Percentiles rank a stretch among this genome's conserved stretches.
Evolutionary conservation across 2,329 filamentous ascomycete genomes (phyloP).

Genomic region (Botrytis galanthina): DNA sequence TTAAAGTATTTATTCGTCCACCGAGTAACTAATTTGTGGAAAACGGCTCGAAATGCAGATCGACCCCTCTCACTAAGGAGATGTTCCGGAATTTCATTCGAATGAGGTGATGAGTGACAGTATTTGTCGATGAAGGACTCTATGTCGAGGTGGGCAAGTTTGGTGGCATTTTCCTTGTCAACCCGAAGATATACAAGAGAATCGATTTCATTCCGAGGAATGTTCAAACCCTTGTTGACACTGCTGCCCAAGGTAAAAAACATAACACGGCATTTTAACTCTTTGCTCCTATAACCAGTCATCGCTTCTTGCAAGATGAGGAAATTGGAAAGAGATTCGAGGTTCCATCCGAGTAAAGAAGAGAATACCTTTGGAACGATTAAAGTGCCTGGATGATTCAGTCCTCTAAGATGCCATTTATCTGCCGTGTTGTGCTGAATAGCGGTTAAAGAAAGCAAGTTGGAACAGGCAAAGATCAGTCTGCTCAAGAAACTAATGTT

Average conservation of each 20-base stretch:
- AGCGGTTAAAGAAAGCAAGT: not conserved
- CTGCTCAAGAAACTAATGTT: not conserved
- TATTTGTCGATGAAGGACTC: not conserved
- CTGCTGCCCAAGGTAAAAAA: not conserved
- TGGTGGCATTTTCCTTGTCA: not conserved
- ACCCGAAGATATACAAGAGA: no score
- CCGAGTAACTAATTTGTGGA: not conserved
- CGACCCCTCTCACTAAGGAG: not conserved
- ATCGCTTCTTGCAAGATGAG: not conserved
- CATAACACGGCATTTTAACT: not conserved
- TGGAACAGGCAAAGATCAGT: not conserved
- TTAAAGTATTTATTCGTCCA: not conserved
- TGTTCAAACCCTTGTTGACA: no score
- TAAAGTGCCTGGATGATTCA: rapidly evolving
- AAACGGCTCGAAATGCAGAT: not conserved
- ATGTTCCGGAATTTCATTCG: not conserved
- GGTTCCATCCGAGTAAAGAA: not conserved
- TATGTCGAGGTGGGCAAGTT: not conserved
- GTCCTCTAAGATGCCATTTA: rapidly evolving
- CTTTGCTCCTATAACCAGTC: not conserved
- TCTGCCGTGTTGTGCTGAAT: no score
- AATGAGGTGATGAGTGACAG: not conserved
- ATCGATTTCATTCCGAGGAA: not conserved
- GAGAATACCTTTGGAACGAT: not conserved
- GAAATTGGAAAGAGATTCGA: not conserved